Base-by-base conservation (phyloP, 192 early-diverging fungal species). In the Funneliformis mosseae region DNA sequence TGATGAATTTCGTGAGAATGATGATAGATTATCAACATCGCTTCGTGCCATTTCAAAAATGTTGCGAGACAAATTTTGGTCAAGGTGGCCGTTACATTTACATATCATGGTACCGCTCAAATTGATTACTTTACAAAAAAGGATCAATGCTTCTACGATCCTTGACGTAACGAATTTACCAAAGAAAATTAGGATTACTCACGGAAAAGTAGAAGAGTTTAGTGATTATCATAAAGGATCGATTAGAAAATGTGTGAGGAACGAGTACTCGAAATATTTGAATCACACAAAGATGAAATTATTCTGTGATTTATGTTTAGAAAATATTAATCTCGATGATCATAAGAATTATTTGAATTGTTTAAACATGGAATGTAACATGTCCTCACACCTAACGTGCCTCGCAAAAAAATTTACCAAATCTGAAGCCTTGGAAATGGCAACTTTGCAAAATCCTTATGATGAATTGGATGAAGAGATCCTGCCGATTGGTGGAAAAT, bases 21-120 rank as follows among this genome's bases (percentile, higher is more conserved):
- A 48, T 12, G 11, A 23, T 27, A 75, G 59, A 75, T 27, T 59
- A 33, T 55, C 42, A 27, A 75, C 27, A 12, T 48, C 23, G 33
- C 21, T 48, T 55, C 4, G 2, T 1, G 55, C 48, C 2, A 11
- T 71, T 18, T 41, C 39, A 21, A 45, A 75, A 55, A 55, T 75
- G 50, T 28, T 75, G n/a, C 21, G 21, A 28, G 41, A 23, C 6
- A 25, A 55, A 21, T 48, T 42, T 28, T 75, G 28, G 28, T 28
- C 25, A 33, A n/a, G 74, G 25, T 75, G 74, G 74, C 74, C 74
- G 27, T 75, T 75, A 38, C 23, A 48, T n/a, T 60, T 75, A 38
- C 50, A 55, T 55, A 59, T 75, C 25, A 21, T 75, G 7, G 25
- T 55, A 55, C 16, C 50, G 18, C 4, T 55, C 18, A 18, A 21